Percentiles rank a stretch among this genome's conserved stretches.
Evolutionary conservation across 2,329 filamentous ascomycete species (phyloP).

Genomic region (Phyllosticta ampelicida): DNA sequence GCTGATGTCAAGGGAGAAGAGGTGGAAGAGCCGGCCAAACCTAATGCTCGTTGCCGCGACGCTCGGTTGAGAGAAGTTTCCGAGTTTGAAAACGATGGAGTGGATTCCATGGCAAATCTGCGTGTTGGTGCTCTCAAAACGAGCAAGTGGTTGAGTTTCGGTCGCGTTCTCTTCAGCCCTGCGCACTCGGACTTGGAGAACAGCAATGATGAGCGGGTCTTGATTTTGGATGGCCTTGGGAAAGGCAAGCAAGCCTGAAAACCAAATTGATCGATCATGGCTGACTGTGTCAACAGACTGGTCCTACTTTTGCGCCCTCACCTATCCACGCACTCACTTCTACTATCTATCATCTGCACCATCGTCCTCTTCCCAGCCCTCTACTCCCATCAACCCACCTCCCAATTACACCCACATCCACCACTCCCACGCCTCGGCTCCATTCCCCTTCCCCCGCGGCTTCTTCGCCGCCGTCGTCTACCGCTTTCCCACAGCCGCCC

Average conservation of each 20-base stretch:
- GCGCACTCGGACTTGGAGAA: constrained; percentile 59
- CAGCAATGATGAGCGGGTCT: constrained; percentile 50
- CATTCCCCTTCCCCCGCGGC: constrained; percentile 64
- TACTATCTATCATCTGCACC: constrained; percentile 51
- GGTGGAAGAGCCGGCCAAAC: not conserved
- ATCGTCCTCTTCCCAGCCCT: constrained; percentile 16
- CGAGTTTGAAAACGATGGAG: constrained; percentile 27
- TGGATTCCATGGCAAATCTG: constrained; percentile 56
- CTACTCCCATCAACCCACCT: constrained; percentile 15
- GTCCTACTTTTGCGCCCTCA: constrained; percentile 77
- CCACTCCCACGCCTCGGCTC: constrained; percentile 50
- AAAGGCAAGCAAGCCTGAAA: constrained; percentile 36
- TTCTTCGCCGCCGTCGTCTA: constrained; percentile 69
- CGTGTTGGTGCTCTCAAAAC: constrained; percentile 73
- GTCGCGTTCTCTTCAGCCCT: constrained; percentile 72
- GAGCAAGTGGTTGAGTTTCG: constrained; percentile 80
- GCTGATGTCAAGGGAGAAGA: not conserved
- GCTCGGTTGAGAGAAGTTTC: constrained; percentile 45
- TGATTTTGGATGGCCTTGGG: constrained; percentile 75
- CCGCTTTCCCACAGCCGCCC: constrained; percentile 61
- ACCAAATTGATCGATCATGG: not conserved
- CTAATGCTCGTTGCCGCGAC: constrained; percentile 34
- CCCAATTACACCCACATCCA: constrained; percentile 67
- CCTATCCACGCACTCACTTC: constrained; percentile 62
- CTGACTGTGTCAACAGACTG: constrained; percentile 49